Base-by-base conservation (phyloP, 2,329 filamentous ascomycete genomes). In the Karstenula rhodostoma region DNA sequence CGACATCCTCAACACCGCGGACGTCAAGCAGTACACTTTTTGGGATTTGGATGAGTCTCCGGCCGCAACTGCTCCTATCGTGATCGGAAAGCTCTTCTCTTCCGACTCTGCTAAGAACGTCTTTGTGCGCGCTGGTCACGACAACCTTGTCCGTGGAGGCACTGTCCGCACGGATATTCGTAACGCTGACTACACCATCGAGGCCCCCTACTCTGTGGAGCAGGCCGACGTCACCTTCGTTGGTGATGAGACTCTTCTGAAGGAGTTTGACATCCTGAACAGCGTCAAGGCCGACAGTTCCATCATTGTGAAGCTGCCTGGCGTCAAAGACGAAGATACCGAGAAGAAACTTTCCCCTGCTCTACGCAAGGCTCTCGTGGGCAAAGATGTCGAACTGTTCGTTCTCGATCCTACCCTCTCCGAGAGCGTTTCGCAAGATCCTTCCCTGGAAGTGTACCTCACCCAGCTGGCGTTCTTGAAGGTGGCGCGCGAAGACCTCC, bases 11-110 rank as follows among this genome's bases (percentile, higher is more conserved):
- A 85, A 87, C 64, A 76, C 73, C 23, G 75, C 81, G n/a, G 76
- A 79, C 22, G 87, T 89, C 22, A 86, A 92, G 77, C 91, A 98
- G 79, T 98, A 95, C 81, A 90, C 89, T 13, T 97, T 99, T 85
- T 98, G 94, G 93, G 92, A 97, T 68, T 77, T 91, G 43, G 94
- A 97, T 73, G 86, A 89, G 76, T 93, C 93, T 29, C 79, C 83
- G 1, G 86, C 90, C 54, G 84, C 85, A 54, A 83, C 83, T 60
- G 89, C 92, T 1, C 89, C 93, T 12, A 80, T 86, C 23, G 86
- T 81, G 48, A 74, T 90, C 51, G 86, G 84, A 43, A 84, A 87
- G 72, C 82, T 88, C 9, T 78, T 90, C 37, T 85, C 88, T 3
- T 83, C 82, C 33, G 86, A 89, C 68, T 86, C 86, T 10, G 78